A percentile compares a stretch with the other conserved stretches of the same genome.
Evolutionary conservation across 2,329 filamentous ascomycete genomes (phyloP).

Genomic region (Colletotrichum godetiae): DNA sequence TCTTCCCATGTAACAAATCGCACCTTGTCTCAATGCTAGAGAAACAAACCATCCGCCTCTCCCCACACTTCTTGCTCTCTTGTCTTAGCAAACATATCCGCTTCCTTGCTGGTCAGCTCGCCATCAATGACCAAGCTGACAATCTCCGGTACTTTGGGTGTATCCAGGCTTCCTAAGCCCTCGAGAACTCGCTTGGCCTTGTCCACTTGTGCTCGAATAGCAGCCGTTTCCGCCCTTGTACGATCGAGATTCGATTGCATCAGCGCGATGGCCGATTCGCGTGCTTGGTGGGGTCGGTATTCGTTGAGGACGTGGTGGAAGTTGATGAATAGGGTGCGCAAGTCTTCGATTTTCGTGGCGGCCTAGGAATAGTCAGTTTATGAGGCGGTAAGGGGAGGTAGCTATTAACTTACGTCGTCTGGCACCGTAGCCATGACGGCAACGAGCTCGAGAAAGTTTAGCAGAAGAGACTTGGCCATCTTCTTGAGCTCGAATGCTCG

Average conservation of each 20-base stretch:
- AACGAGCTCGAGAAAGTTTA: conserved; percentile 89
- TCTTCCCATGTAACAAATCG: background rate
- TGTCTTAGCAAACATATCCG: background rate
- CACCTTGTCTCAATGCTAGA: conserved; percentile 38
- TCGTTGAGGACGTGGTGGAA: conserved; percentile 94
- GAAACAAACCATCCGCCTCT: conserved; percentile 54
- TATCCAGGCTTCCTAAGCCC: conserved; percentile 69
- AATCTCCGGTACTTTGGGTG: conserved; percentile 36
- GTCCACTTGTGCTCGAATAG: conserved; percentile 73
- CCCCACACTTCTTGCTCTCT: conserved; percentile 52
- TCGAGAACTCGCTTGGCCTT: conserved; percentile 80
- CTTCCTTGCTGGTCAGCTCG: conserved; percentile 6
- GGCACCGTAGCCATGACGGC: conserved; percentile 78
- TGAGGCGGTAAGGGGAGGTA: background rate
- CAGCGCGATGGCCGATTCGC: conserved; percentile 86
- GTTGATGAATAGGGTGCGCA: conserved; percentile 88
- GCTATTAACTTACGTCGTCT: conserved; percentile 52
- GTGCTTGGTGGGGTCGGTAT: conserved; percentile 91
- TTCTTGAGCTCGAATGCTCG: conserved; percentile 77
- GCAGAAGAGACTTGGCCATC: conserved; percentile 83
- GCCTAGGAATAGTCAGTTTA: conserved; percentile 53
- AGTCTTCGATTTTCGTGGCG: conserved; percentile 78
- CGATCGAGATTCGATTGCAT: conserved; percentile 87
- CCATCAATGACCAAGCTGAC: background rate
- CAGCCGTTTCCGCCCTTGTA: conserved; percentile 78